Evolutionary conservation across 768 basidiomycete species (phyloP).

Genomic region (Lactifluus volemus): DNA sequence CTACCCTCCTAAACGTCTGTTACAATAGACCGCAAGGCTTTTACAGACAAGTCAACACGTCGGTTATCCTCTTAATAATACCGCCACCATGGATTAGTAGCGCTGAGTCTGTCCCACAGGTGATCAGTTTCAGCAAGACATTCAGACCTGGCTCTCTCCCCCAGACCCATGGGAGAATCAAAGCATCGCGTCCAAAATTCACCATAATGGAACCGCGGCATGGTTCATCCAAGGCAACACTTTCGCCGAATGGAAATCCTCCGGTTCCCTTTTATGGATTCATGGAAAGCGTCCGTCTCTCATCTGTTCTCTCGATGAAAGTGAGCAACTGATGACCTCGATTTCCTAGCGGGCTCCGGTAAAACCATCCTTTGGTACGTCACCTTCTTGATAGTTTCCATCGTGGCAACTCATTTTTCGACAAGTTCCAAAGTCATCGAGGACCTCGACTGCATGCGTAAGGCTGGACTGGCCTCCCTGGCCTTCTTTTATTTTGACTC

Average conservation of each 20-base stretch:
- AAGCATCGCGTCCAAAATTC: background rate
- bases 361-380: background rate
- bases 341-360: background rate
- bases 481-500: background rate
- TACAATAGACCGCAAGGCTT: background rate
- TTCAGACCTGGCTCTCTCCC: background rate
- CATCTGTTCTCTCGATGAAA: background rate
- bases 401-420: background rate
- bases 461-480: background rate
- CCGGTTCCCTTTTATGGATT: background rate
- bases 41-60: background rate
- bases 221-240: background rate
- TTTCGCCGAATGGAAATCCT: background rate
- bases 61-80: background rate
- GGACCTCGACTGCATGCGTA: no score
- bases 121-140: background rate
- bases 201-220: background rate
- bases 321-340: background rate
- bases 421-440: no score
- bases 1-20: background rate
- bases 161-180: slow-evolving; percentile 1
- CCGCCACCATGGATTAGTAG: background rate
- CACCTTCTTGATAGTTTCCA: background rate
- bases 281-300: background rate
- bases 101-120: background rate